phyloP scores from a whole-genome alignment of 176 grass and related monocot genomes.

The Thalia dealbata region DNA sequence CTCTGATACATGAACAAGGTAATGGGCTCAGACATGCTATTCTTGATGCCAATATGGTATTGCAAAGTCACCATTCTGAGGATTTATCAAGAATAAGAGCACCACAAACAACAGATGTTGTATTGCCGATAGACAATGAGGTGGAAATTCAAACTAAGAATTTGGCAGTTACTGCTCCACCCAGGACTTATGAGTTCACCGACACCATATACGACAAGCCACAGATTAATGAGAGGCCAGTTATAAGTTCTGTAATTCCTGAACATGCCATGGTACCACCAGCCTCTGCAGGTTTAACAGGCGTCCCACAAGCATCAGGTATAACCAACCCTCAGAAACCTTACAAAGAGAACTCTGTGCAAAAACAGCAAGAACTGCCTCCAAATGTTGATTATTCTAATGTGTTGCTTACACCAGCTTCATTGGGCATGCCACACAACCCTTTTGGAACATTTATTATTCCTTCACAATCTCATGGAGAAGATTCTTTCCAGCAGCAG shows the following conservation, averaged over 20 bases:
- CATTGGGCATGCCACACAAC: neutral
- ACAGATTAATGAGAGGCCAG: constrained; percentile 27
- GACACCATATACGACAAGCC: constrained; percentile 24
- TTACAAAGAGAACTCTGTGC: constrained; percentile 20
- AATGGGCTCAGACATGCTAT: constrained; percentile 34
- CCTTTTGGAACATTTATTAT: neutral
- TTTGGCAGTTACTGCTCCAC: constrained; percentile 13
- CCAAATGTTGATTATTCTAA: neutral
- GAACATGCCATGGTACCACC: neutral
- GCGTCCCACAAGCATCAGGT: neutral
- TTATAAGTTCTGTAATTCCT: constrained; percentile 8
- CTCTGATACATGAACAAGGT: constrained; percentile 35
- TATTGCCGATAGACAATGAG: neutral
- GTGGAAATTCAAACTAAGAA: constrained; percentile 5
- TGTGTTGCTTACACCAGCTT: neutral
- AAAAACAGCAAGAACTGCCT: neutral
- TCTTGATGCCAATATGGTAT: constrained; percentile 31
- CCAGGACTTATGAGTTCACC: constrained; percentile 41
- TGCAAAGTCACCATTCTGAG: constrained; percentile 62
- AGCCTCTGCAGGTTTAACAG: neutral
- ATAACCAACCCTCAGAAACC: constrained; percentile 18
- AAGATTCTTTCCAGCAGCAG: neutral
- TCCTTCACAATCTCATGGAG: constrained; percentile 2
- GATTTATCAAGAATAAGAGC: constrained; percentile 57
- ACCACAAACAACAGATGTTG: constrained; percentile 15